A percentile compares a stretch with the other conserved stretches of the same genome.
phyloP scores from a whole-genome alignment of 2,329 filamentous ascomycete genomes.

The Cryphonectria carpinicola region DNA sequence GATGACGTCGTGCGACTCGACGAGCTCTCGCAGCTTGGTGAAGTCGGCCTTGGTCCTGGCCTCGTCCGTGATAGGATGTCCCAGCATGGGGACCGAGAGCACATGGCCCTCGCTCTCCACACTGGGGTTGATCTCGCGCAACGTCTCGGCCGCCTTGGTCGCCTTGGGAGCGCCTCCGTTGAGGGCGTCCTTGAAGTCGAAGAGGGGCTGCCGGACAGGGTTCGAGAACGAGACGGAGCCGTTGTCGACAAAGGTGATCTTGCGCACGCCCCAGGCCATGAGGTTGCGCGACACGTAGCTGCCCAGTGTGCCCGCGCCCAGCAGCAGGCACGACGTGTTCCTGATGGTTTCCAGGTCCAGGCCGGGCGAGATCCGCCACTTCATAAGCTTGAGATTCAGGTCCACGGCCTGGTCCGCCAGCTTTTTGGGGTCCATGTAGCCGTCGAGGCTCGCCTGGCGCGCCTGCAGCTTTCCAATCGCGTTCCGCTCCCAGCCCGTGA shows the following conservation, averaged over 20 bases:
- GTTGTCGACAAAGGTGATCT: slow-evolving; percentile 96
- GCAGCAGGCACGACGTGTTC: slow-evolving; percentile 82
- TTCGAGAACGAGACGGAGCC: slow-evolving; percentile 94
- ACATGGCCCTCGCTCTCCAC: slow-evolving; percentile 80
- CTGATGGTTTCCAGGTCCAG: slow-evolving; percentile 89
- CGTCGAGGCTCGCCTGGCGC: slow-evolving; percentile 79
- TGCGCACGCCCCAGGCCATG: slow-evolving; percentile 93
- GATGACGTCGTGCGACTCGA: slow-evolving; percentile 85
- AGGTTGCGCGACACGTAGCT: slow-evolving; percentile 91
- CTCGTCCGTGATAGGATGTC: slow-evolving; percentile 81
- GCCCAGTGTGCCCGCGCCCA: slow-evolving; percentile 91
- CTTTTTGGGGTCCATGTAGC: slow-evolving; percentile 89
- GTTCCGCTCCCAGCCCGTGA: slow-evolving; percentile 94
- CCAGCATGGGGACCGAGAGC: slow-evolving; percentile 92
- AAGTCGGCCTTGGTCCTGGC: slow-evolving; percentile 73
- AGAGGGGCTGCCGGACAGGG: slow-evolving; percentile 91
- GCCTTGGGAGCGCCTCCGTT: slow-evolving; percentile 86
- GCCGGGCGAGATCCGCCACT: slow-evolving; percentile 92
- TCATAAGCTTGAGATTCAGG: slow-evolving; percentile 96
- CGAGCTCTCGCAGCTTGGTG: slow-evolving; percentile 71
- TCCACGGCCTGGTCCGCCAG: slow-evolving; percentile 94
- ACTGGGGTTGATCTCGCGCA: slow-evolving; percentile 88
- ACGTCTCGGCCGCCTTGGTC: slow-evolving; percentile 73
- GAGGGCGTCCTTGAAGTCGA: slow-evolving; percentile 86
- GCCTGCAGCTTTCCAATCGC: slow-evolving; percentile 76